Evolutionary conservation across 768 basidiomycete genomes (phyloP), one percentile per base, ranked within the genome.

Genomic region (Termitomyces sp.): DNA sequence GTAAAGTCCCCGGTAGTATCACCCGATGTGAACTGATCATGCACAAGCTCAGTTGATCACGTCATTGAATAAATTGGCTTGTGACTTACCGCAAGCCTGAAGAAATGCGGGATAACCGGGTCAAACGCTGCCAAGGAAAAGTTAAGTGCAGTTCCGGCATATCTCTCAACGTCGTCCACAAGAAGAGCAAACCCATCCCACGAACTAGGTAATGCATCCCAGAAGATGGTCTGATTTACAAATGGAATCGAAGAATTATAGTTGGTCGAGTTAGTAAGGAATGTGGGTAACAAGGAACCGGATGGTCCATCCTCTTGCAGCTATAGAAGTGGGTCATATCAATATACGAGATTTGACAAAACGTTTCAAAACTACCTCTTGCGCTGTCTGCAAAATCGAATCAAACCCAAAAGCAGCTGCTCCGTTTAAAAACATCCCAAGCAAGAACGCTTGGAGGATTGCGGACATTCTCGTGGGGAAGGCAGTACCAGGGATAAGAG

Each of bases 161-260:
- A 92, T 62, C 87, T 77, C 68, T 92, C 84, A 0, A 95, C 92
- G 63, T 94, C 93, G 66, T 94, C 90, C n/a, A 92, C 81, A 14
- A 94, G 76, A 26, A 94, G 78, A 0, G 83, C 74, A 65, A 91
- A 92, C 6, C 90, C 90, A 64, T 87, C 84, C 88, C 88, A 93
- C 3, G 75, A 78, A 33, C 67, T 64, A 8, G 82, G 76, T 7
- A 85, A 70, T 1, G 67, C 68, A 32, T 71, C 73, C 90, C 90
- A 91, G 0, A 66, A 68, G 5, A 92, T 76, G 0, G 73, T 76
- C 63, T 87, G 85, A 60, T 82, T 78, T 7, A 64, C 59, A 5
- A 88, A 68, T 10, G 84, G 75, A 32, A 86, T 75, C 6, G 79
- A 77, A 0, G 78, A 54, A 57, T 86, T 81, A 66, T 79, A 90